Percentiles rank a stretch among this genome's conserved stretches.
Conservation (phyloP, 305 asterid species). For the Fraxinus paxiana region DNA sequence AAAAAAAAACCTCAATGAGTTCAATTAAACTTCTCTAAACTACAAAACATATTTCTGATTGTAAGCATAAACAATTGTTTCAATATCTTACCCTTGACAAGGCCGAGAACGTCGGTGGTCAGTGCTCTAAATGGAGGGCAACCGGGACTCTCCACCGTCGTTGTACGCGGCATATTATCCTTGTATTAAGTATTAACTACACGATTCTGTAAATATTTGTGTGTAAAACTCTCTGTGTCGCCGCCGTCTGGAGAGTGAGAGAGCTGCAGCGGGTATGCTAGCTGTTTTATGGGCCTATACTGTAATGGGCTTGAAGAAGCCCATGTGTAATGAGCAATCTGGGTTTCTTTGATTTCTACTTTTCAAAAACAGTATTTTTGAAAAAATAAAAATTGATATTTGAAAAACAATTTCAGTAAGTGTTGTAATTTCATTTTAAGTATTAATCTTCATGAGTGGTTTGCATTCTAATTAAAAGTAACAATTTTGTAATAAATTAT, state of each 20-base stretch:
- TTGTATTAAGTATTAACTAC: background rate
- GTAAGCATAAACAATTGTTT: background rate
- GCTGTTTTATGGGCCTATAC: background rate
- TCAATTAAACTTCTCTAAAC: background rate
- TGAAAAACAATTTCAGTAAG: background rate
- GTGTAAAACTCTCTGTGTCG: background rate
- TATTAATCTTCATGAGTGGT: too few species aligned
- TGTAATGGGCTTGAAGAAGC: background rate
- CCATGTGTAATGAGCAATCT: background rate
- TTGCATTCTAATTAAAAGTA: too few species aligned
- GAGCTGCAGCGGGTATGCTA: too few species aligned
- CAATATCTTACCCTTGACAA: slow-evolving; percentile 38
- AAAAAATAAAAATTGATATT: too few species aligned
- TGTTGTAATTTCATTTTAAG: too few species aligned
- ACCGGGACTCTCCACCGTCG: slow-evolving; percentile 65
- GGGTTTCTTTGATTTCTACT: background rate
- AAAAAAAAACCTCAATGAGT: background rate
- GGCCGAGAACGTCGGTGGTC: slow-evolving; percentile 64
- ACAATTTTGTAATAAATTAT: background rate
- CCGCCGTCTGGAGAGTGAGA: background rate
- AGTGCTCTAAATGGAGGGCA: slow-evolving; percentile 84
- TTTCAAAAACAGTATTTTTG: background rate
- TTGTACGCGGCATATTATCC: slow-evolving; percentile 68
- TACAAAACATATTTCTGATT: background rate
- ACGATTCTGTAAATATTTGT: background rate